These are phyloP conservation scores for Amaranthus palmeri DNA, from an alignment of 148 eudicot species.

Conservation along the genomic window DNA sequence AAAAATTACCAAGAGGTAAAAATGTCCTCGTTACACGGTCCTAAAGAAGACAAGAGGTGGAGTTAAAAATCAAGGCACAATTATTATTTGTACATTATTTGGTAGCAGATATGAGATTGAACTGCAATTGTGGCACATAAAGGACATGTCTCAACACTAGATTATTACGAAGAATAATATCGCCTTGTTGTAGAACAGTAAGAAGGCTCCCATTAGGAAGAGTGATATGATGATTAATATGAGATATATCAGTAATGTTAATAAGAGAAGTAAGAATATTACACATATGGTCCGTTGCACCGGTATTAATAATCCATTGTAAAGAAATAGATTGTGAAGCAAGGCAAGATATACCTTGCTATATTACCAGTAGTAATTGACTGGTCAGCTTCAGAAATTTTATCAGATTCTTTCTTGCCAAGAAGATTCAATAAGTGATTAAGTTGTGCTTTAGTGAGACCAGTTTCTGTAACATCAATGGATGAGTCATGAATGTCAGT, in stretches of 20 bases:
- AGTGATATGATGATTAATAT: neutral
- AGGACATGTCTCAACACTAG: neutral
- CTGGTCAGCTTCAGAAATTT: no score
- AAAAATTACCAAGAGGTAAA: neutral
- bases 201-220: neutral
- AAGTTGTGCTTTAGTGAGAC: neutral
- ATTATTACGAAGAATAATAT: neutral
- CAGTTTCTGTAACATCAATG: neutral
- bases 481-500: no score
- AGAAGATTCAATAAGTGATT: neutral
- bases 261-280: neutral
- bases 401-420: neutral
- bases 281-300: neutral
- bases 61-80: neutral
- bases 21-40: neutral
- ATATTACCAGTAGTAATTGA: neutral
- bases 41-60: neutral
- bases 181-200: neutral
- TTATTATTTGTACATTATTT: neutral
- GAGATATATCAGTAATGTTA: no score
- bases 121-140: neutral
- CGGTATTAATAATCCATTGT: neutral
- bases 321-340: neutral
- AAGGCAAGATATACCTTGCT: neutral
- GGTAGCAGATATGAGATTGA: neutral